Conservation (phyloP, 2,329 filamentous ascomycete species). For the Diaporthe aspalathi region DNA sequence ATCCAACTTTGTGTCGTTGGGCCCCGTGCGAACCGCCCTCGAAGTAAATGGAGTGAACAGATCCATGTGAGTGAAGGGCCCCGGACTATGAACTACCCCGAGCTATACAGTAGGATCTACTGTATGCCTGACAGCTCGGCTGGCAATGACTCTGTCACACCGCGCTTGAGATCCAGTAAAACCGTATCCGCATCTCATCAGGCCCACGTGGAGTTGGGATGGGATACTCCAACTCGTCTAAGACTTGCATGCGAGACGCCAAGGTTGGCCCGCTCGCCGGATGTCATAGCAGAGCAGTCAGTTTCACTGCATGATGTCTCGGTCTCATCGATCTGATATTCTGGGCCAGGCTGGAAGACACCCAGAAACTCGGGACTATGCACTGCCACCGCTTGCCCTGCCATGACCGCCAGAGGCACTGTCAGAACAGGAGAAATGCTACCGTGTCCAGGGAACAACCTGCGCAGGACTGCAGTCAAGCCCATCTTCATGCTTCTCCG, state of each 20-base stretch:
- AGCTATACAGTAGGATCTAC: too few relatives aligned
- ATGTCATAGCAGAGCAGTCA: neutral
- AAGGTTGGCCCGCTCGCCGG: neutral
- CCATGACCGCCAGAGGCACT: conserved; percentile 2
- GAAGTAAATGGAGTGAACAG: neutral
- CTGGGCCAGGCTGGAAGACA: conserved; percentile 17
- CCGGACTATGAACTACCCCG: neutral
- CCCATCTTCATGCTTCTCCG: conserved; percentile 25
- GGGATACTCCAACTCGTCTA: neutral
- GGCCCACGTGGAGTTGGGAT: neutral
- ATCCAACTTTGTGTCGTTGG: neutral
- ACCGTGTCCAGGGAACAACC: conserved; percentile 23
- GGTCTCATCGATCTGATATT: conserved; percentile 19
- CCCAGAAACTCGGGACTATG: conserved; percentile 30
- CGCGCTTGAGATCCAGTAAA: neutral
- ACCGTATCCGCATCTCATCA: neutral
- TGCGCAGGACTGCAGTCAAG: conserved; percentile 8
- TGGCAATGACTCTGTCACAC: neutral
- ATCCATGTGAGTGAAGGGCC: neutral
- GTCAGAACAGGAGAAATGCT: conserved; percentile 28
- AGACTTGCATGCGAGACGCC: neutral
- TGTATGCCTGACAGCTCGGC: conserved; percentile 22
- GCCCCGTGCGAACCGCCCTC: neutral
- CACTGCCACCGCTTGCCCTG: conserved; percentile 25
- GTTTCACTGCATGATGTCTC: conserved; percentile 25